phyloP scores from a whole-genome alignment of 805 yeast genomes.

The Ogataea chonburiensis region DNA sequence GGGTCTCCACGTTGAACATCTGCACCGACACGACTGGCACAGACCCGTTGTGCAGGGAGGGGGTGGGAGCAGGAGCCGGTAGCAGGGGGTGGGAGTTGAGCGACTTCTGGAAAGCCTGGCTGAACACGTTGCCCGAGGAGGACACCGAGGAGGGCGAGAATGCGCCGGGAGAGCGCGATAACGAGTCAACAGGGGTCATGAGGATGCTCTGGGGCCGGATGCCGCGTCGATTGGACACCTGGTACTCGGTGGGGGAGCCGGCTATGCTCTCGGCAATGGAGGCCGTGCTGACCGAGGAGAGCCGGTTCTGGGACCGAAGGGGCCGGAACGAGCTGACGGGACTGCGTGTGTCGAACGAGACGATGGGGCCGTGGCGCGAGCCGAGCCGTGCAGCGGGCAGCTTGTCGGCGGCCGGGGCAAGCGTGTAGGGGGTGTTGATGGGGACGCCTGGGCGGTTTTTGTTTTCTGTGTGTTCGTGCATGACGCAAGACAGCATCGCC shows the following conservation, averaged over 20 bases:
- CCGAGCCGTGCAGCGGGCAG: neutral
- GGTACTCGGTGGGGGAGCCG: constrained; percentile 31
- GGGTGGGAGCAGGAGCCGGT: constrained; percentile 18
- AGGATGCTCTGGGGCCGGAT: constrained; percentile 21
- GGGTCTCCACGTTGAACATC: constrained; percentile 43
- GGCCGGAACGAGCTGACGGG: constrained; percentile 11
- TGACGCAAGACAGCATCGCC: constrained; percentile 79
- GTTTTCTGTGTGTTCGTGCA: constrained; percentile 44
- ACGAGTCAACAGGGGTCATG: constrained; percentile 10
- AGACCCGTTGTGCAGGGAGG: no score
- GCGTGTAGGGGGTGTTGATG: constrained; percentile 44
- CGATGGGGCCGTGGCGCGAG: constrained; percentile 3
- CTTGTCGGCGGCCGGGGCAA: constrained; percentile 6
- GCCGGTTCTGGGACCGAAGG: constrained; percentile 13
- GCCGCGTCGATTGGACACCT: constrained; percentile 30
- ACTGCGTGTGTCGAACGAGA: constrained; percentile 15
- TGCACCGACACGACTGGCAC: constrained; percentile 48
- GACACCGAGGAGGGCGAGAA: constrained; percentile 20
- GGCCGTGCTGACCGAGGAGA: constrained; percentile 27
- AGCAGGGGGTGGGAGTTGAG: neutral
- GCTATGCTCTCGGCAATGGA: constrained; percentile 28
- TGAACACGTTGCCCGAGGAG: constrained; percentile 23
- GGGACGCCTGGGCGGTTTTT: constrained; percentile 37
- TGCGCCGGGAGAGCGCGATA: constrained; percentile 12
- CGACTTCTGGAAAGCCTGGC: constrained; percentile 25